phyloP scores from a whole-genome alignment of 768 basidiomycete genomes.

The Psilocybe cyanescens region DNA sequence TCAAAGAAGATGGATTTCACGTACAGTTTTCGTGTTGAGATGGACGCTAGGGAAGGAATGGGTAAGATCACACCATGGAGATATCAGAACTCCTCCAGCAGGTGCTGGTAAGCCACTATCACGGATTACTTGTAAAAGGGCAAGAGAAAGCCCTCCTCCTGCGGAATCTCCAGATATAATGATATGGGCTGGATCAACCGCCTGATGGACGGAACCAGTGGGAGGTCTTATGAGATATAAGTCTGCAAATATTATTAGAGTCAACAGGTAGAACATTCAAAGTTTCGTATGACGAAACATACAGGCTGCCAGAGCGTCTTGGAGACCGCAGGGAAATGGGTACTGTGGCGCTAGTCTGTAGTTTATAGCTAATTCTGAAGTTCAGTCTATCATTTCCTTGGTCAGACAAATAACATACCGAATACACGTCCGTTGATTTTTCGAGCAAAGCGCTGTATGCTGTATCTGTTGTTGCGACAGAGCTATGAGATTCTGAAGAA shows the following conservation, averaged over 20 bases:
- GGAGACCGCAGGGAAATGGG: constrained; percentile 92
- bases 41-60: constrained; percentile 93
- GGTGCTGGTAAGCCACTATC: constrained; percentile 83
- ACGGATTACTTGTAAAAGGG: constrained; percentile 85
- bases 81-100: constrained; percentile 87
- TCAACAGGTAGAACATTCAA: background rate
- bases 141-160: constrained; percentile 85
- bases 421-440: constrained; percentile 94
- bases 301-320: constrained; percentile 91
- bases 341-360: constrained; percentile 95
- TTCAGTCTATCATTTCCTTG: background rate
- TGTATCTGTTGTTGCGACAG: constrained; percentile 47
- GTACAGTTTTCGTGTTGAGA: constrained; percentile 81
- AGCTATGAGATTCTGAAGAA: background rate
- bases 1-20: constrained; percentile 18
- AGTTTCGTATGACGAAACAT: background rate
- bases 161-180: constrained; percentile 92
- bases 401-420: constrained; percentile 41
- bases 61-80: constrained; percentile 91
- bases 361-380: constrained; percentile 61
- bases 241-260: constrained; percentile 47
- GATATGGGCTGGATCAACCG: constrained; percentile 82
- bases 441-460: constrained; percentile 83
- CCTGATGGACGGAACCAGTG: constrained; percentile 69
- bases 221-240: constrained; percentile 92